These are phyloP conservation scores for Phialocephala sp. DNA, from an alignment of 2,329 filamentous ascomycete genomes.

Conservation along the genomic window DNA sequence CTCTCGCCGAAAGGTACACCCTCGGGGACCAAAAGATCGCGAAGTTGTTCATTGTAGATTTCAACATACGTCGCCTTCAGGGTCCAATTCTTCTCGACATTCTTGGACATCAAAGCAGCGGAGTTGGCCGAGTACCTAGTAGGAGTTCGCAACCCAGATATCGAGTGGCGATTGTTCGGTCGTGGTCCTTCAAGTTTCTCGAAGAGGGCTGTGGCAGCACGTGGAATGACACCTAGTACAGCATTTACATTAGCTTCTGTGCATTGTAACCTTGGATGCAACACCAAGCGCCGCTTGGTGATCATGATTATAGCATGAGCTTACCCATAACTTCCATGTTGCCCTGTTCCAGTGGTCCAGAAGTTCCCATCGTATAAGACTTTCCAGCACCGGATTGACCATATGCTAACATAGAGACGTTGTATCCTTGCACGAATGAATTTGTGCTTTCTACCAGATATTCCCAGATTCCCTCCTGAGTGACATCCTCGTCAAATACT, in stretches of 20 bases:
- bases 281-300: slow-evolving; percentile 9
- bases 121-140: slow-evolving; percentile 71
- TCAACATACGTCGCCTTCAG: slow-evolving; percentile 94
- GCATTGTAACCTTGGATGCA: background rate
- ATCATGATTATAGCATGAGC: slow-evolving; percentile 42
- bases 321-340: slow-evolving; percentile 78
- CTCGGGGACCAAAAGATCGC: slow-evolving; percentile 87
- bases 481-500: slow-evolving; percentile 83
- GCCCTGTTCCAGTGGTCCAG: slow-evolving; percentile 78
- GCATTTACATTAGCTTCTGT: slow-evolving; percentile 29
- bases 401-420: slow-evolving; percentile 96
- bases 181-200: slow-evolving; percentile 74
- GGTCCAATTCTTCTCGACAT: slow-evolving; percentile 79
- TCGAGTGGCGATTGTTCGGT: slow-evolving; percentile 64
- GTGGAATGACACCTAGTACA: slow-evolving; percentile 83
- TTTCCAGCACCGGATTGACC: slow-evolving; percentile 98
- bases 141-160: slow-evolving; percentile 81
- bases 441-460: slow-evolving; percentile 89
- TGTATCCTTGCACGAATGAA: slow-evolving; percentile 94
- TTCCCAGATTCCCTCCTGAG: slow-evolving; percentile 91
- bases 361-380: slow-evolving; percentile 98
- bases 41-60: slow-evolving; percentile 96
- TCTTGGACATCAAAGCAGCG: slow-evolving; percentile 32
- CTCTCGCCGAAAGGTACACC: slow-evolving; percentile 72
- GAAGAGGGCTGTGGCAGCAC: slow-evolving; percentile 85